phyloP scores from a whole-genome alignment of 1,284 basidiomycete species.

The Kalmanozyma brasiliensis region DNA sequence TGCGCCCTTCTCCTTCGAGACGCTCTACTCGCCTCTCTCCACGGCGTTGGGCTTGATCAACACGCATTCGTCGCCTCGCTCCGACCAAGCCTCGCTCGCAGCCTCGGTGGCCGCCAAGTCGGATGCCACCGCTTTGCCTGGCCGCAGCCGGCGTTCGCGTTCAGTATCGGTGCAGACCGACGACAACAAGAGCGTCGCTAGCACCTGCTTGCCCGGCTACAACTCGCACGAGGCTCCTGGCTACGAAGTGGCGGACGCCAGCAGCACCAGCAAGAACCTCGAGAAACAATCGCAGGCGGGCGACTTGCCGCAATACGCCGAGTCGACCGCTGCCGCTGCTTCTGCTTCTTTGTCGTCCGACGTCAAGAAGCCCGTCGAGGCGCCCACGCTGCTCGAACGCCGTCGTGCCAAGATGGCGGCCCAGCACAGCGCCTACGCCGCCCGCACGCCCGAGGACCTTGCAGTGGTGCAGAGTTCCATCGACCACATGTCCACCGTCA shows the following conservation, averaged over 20 bases:
- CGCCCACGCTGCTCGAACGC: conserved; percentile 38
- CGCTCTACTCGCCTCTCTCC: conserved; percentile 14
- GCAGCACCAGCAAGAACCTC: conserved; percentile 1
- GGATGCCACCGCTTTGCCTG: conserved; percentile 30
- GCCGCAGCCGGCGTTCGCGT: conserved; percentile 38
- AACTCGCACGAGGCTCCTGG: conserved; percentile 8
- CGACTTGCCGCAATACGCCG: conserved; percentile 29
- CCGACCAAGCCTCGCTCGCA: conserved; percentile 32
- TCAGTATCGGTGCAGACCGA: conserved; percentile 38
- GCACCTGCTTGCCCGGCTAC: conserved; percentile 35
- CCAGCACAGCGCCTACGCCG: conserved; percentile 45
- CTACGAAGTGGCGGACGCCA: background rate
- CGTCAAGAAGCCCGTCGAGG: conserved; percentile 22
- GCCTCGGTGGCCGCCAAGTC: conserved; percentile 29
- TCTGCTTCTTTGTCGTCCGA: conserved; percentile 2
- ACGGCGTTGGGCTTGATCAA: conserved; percentile 4
- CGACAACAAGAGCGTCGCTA: conserved; percentile 18
- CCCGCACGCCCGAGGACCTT: conserved; percentile 50
- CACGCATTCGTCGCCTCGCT: conserved; percentile 32
- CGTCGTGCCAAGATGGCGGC: conserved; percentile 46
- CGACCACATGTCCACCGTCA: conserved; percentile 46
- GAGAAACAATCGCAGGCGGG: background rate
- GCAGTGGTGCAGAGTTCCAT: conserved; percentile 52
- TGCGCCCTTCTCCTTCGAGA: conserved; percentile 21
- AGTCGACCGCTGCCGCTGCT: background rate